Conservation (phyloP, 2,329 filamentous ascomycete species). For the Colletotrichum lini region DNA sequence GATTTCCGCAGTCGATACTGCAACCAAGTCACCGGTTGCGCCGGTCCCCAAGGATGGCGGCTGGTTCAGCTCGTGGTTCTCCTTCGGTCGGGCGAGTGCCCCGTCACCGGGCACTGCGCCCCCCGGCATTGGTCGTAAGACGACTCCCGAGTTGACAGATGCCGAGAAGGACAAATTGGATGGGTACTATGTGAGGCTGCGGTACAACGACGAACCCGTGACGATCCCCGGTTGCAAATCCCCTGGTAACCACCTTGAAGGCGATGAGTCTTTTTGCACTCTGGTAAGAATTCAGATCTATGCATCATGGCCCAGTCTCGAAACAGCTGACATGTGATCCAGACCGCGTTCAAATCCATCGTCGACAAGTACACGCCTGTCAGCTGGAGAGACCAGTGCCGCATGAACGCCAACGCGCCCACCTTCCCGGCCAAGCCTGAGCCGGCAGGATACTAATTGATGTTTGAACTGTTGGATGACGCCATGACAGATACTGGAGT, state of each 20-base stretch:
- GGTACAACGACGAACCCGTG: conserved; percentile 91
- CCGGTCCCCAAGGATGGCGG: conserved; percentile 43
- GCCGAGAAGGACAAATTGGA: conserved; percentile 70
- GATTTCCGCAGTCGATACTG: conserved; percentile 37
- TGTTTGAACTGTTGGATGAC: background rate
- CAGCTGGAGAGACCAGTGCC: conserved; percentile 77
- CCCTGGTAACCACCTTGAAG: conserved; percentile 85
- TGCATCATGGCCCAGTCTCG: background rate
- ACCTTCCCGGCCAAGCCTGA: conserved; percentile 65
- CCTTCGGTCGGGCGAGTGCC: conserved; percentile 39
- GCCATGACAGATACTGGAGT: background rate
- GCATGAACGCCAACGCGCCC: conserved; percentile 58
- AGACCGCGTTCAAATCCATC: conserved; percentile 92
- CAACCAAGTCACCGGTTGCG: conserved; percentile 41
- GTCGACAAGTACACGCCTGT: conserved; percentile 90
- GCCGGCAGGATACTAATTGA: conserved; percentile 63
- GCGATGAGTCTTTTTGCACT: conserved; percentile 92
- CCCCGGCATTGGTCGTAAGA: conserved; percentile 72
- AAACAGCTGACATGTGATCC: conserved; percentile 8
- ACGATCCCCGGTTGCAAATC: conserved; percentile 85
- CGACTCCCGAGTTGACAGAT: conserved; percentile 67
- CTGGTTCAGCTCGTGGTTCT: conserved; percentile 54
- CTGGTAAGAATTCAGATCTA: conserved; percentile 67
- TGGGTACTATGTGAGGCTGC: conserved; percentile 88
- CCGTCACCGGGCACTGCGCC: conserved; percentile 51